phyloP scores from a whole-genome alignment of 441 rosid genomes.

The Mallotus repandus region DNA sequence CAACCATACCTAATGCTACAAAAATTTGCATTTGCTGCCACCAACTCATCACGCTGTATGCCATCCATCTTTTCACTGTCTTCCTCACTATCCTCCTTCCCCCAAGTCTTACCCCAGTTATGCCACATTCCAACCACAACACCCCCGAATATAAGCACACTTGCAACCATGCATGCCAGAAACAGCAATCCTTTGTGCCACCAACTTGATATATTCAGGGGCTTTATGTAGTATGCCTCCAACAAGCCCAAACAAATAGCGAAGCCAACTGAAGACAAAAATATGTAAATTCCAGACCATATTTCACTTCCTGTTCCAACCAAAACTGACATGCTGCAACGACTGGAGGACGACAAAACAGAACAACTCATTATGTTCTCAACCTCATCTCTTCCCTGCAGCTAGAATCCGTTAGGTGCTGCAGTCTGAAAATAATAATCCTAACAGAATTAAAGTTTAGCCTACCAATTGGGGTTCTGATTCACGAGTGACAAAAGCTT shows the following conservation, averaged over 20 bases:
- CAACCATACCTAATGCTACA: constrained; percentile 50
- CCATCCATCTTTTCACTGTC: constrained; percentile 17
- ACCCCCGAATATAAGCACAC: constrained; percentile 67
- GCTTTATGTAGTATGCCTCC: constrained; percentile 51
- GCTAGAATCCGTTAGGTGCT: background rate
- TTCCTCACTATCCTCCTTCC: constrained; percentile 23
- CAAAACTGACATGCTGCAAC: constrained; percentile 54
- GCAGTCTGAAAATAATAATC: background rate
- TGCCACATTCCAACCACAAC: constrained; percentile 62
- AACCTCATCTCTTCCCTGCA: constrained; percentile 66
- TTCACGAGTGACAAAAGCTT: constrained; percentile 66
- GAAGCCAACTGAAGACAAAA: constrained; percentile 55
- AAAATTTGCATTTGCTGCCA: constrained; percentile 22
- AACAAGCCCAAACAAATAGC: constrained; percentile 38
- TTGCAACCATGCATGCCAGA: constrained; percentile 54
- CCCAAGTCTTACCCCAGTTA: constrained; percentile 41
- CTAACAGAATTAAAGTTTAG: constrained; percentile 15
- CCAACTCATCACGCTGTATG: background rate
- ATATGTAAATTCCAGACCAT: constrained; percentile 67
- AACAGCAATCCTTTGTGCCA: constrained; percentile 79
- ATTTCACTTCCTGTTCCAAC: constrained; percentile 66
- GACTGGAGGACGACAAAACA: constrained; percentile 35
- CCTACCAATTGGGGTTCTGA: constrained; percentile 60
- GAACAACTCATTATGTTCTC: constrained; percentile 31
- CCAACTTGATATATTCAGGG: constrained; percentile 40